phyloP scores from a whole-genome alignment of 305 asterid species.

The Vinca major region DNA sequence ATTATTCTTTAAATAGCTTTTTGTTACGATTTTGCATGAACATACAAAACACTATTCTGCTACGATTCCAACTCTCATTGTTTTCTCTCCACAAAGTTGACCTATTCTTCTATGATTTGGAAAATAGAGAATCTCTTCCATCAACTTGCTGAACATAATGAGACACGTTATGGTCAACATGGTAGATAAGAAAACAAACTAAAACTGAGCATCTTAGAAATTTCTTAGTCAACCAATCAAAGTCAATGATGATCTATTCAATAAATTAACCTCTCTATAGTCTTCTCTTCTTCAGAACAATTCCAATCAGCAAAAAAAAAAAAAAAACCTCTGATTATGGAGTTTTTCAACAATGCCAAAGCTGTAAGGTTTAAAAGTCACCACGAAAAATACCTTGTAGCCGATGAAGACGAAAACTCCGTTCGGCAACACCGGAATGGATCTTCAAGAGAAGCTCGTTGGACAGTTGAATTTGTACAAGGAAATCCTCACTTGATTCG shows the following conservation, averaged over 20 bases:
- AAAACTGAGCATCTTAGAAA: neutral
- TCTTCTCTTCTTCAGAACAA: neutral
- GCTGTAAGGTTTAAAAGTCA: conserved; percentile 20
- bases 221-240: neutral
- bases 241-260: neutral
- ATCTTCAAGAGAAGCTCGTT: conserved; percentile 16
- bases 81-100: neutral
- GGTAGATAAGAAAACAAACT: neutral
- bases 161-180: conserved; percentile 9
- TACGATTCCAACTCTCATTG: neutral
- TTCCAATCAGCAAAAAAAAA: no score
- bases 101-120: neutral
- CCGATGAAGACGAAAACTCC: conserved; percentile 15
- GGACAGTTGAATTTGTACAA: conserved; percentile 19
- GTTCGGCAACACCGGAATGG: conserved; percentile 21
- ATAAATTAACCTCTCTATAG: neutral
- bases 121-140: neutral
- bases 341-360: conserved; percentile 25
- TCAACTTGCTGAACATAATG: neutral
- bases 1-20: no score
- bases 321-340: conserved; percentile 9
- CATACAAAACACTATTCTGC: no score
- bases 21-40: no score
- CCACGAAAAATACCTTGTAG: conserved; percentile 13
- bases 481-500: conserved; percentile 20